Evolutionary conservation across 129 eudicot species (phyloP).

Genomic region (Ambrosia trifida): DNA sequence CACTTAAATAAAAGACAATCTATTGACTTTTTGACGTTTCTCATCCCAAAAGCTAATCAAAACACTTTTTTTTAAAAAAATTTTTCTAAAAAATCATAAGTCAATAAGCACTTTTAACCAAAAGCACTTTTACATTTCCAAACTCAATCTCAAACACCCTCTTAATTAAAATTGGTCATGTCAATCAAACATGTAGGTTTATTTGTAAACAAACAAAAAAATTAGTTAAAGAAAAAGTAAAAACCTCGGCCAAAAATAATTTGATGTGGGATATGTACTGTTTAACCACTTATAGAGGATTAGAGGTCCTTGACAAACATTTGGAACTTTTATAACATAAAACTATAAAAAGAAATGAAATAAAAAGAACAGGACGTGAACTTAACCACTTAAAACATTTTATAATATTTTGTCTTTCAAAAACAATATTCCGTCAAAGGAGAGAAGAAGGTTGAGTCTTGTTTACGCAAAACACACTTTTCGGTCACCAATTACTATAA

Average conservation of each 20-base stretch:
- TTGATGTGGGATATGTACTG: neutral
- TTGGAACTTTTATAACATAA: neutral
- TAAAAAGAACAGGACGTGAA: neutral
- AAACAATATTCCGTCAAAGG: slow-evolving; percentile 49
- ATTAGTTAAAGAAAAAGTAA: too few species aligned
- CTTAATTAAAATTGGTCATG: too few species aligned
- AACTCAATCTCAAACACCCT: too few species aligned
- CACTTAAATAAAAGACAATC: too few species aligned
- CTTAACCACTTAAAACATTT: neutral
- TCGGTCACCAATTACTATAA: slow-evolving; percentile 46
- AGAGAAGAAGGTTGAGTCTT: slow-evolving; percentile 66
- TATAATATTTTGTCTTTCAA: neutral
- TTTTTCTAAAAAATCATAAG: too few species aligned
- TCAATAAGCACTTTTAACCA: too few species aligned
- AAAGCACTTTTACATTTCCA: too few species aligned
- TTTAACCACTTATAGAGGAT: neutral
- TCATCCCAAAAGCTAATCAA: too few species aligned
- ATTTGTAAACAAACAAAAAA: too few species aligned
- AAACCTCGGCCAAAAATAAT: neutral
- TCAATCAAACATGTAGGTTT: too few species aligned
- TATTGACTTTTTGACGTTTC: too few species aligned
- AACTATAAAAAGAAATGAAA: neutral
- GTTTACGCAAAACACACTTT: slow-evolving; percentile 68
- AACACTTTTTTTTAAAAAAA: too few species aligned
- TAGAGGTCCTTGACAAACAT: neutral